phyloP scores from a whole-genome alignment of 768 basidiomycete species.

The Leccinum pellstonianum region DNA sequence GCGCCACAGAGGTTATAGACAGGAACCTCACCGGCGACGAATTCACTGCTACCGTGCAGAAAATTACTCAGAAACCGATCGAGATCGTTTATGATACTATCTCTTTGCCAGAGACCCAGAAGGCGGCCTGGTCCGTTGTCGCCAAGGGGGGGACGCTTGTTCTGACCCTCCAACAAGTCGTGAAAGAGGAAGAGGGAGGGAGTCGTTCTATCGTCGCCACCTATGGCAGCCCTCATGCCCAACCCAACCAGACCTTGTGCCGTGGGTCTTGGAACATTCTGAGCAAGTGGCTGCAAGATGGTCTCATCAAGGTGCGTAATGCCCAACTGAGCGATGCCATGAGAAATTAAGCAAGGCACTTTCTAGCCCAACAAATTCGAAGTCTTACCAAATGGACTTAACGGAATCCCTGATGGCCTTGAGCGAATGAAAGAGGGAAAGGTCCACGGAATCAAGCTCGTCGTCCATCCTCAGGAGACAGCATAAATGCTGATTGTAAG shows the following conservation, averaged over 20 bases:
- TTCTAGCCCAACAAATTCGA: constrained; percentile 41
- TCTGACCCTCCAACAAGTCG: constrained; percentile 13
- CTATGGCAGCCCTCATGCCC: constrained; percentile 24
- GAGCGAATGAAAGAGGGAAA: constrained; percentile 35
- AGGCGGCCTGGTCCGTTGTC: constrained; percentile 33
- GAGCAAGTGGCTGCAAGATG: constrained; percentile 27
- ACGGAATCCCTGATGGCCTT: constrained; percentile 38
- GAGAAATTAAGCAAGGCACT: not conserved
- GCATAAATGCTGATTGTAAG: constrained; percentile 7
- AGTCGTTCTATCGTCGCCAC: constrained; percentile 22
- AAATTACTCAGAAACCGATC: constrained; percentile 25
- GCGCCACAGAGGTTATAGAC: constrained; percentile 42
- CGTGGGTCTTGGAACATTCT: constrained; percentile 20
- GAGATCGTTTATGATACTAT: constrained; percentile 33
- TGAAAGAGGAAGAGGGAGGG: constrained; percentile 24
- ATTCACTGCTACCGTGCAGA: constrained; percentile 21
- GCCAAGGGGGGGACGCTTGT: constrained; percentile 2
- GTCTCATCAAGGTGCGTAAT: constrained; percentile 24
- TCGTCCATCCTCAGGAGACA: constrained; percentile 42
- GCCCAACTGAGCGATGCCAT: not conserved
- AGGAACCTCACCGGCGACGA: constrained; percentile 20
- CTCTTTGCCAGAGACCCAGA: constrained; percentile 35
- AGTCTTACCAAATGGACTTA: constrained; percentile 41
- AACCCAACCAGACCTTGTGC: constrained; percentile 19
- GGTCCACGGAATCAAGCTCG: constrained; percentile 45